Percentiles rank a stretch among this genome's conserved stretches.
phyloP scores from a whole-genome alignment of 2,329 filamentous ascomycete genomes.

The Aspergillus fumigatiaffinis region DNA sequence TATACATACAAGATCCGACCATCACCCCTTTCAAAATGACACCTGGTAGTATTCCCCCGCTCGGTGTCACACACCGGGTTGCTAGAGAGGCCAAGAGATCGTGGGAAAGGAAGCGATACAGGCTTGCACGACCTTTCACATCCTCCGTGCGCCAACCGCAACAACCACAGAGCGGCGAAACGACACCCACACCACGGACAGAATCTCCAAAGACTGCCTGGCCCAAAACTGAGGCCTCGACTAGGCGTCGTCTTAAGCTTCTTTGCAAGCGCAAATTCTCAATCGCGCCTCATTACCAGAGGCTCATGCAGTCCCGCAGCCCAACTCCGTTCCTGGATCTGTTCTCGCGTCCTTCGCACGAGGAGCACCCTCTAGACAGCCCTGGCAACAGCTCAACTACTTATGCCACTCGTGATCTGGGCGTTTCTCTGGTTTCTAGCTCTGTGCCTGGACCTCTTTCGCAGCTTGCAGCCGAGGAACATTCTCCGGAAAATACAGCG shows the following conservation, averaged over 20 bases:
- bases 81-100: slow-evolving; percentile 58
- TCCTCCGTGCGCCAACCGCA: slow-evolving; percentile 9
- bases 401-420: slow-evolving; percentile 43
- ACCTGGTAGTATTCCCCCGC: slow-evolving; percentile 59
- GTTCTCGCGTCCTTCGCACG: slow-evolving; percentile 28
- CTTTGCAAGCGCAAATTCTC: slow-evolving; percentile 60
- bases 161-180: slow-evolving; percentile 46
- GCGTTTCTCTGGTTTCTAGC: slow-evolving; percentile 41
- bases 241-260: slow-evolving; percentile 54
- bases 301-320: slow-evolving; percentile 57
- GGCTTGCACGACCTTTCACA: slow-evolving; percentile 21
- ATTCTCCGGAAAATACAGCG: slow-evolving; percentile 18
- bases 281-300: slow-evolving; percentile 61
- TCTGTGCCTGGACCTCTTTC: slow-evolving; percentile 37
- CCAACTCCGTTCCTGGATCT: slow-evolving; percentile 54
- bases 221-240: slow-evolving; percentile 57
- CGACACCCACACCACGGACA: slow-evolving; percentile 42
- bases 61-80: slow-evolving; percentile 62
- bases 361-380: slow-evolving; percentile 21
- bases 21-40: slow-evolving; percentile 66
- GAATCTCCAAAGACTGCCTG: slow-evolving; percentile 41
- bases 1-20: slow-evolving; percentile 62
- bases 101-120: slow-evolving; percentile 49
- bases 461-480: slow-evolving; percentile 29
- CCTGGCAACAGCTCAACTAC: slow-evolving; percentile 23